Conservation (phyloP, 192 early-diverging fungal species). For the Cladochytrium replicatum region DNA sequence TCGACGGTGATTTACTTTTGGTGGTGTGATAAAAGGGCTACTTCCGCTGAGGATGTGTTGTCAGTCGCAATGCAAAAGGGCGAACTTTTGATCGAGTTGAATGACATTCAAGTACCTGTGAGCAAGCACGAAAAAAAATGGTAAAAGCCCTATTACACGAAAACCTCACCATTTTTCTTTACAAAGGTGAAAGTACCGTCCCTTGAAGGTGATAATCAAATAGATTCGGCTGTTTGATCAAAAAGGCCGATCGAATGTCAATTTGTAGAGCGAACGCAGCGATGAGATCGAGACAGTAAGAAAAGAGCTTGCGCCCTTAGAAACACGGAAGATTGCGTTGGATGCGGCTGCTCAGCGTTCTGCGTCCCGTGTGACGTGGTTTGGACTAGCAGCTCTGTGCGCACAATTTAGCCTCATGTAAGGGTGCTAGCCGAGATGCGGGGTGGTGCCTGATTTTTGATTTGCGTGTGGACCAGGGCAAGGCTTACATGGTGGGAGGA, state of each 20-base stretch:
- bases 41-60: constrained; percentile 7
- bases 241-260: no score
- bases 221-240: no score
- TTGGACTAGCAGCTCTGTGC: constrained; percentile 16
- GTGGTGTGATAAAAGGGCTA: constrained; percentile 6
- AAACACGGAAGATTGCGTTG: constrained; percentile 6
- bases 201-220: constrained; percentile 4
- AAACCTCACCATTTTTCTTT: no score
- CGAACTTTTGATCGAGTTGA: constrained; percentile 10
- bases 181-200: constrained; percentile 8
- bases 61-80: constrained; percentile 7
- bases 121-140: background rate
- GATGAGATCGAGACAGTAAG: constrained; percentile 12
- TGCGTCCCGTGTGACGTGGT: constrained; percentile 13
- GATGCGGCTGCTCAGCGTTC: constrained; percentile 12
- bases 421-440: background rate
- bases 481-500: constrained; percentile 23
- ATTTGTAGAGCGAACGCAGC: constrained; percentile 5
- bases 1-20: background rate
- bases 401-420: constrained; percentile 21
- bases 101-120: background rate
- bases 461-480: background rate
- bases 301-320: constrained; percentile 12
- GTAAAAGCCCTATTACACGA: background rate
- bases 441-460: background rate